These are phyloP conservation scores for Chenopodium album DNA, from an alignment of 148 eudicot species.

Conservation along the genomic window DNA sequence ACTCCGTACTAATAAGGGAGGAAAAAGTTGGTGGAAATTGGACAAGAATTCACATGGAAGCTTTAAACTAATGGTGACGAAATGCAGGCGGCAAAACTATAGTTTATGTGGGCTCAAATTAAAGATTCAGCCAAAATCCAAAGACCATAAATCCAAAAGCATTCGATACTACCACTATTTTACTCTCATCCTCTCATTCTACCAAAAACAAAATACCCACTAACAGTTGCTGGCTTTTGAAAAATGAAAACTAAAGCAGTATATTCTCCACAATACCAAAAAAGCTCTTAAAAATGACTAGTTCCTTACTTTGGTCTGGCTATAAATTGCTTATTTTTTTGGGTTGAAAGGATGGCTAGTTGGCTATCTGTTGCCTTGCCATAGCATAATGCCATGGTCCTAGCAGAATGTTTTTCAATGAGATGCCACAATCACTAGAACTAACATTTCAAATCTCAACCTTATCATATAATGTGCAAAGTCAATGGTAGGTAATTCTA, in stretches of 20 bases:
- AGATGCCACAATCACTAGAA: not conserved
- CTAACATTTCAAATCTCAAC: not conserved
- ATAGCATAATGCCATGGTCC: not conserved
- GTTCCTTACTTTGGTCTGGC: not conserved
- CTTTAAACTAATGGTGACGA: not conserved
- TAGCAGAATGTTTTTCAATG: not conserved
- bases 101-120: slow-evolving; percentile 11
- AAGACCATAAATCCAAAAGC: not conserved
- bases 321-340: not conserved
- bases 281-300: not conserved
- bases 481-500: not conserved
- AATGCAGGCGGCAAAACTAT: not conserved
- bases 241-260: not conserved
- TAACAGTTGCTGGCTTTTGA: not conserved
- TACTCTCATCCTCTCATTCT: not conserved
- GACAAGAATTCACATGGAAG: not conserved
- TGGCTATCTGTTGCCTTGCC: too few species aligned
- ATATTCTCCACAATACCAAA: not conserved
- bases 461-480: not conserved
- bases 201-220: not conserved
- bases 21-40: not conserved
- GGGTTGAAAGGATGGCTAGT: too few species aligned
- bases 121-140: not conserved
- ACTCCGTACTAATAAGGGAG: too few species aligned
- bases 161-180: not conserved